Base-by-base conservation (phyloP, 805 yeast species). In the Monosporozyma aerobia region DNA sequence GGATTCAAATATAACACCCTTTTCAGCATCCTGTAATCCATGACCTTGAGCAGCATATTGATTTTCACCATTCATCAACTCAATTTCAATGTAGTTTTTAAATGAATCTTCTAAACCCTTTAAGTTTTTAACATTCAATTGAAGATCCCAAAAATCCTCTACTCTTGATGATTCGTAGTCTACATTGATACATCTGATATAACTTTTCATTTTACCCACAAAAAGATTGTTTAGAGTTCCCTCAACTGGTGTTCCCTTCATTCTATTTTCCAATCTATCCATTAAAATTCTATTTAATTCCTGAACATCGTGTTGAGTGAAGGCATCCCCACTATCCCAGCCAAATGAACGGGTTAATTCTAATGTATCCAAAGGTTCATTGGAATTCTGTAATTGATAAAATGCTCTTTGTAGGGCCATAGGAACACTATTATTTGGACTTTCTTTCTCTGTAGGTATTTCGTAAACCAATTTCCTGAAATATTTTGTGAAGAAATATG, bases 61-160 rank as follows among this genome's bases (percentile, higher is more conserved):
- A 67, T 94, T 94, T 63, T 94, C 99, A 33, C 98, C 99, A 53
- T 86, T 85, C 66, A 94, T 75, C 68, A 87, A 76, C 70, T 94
- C 99, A 32, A 84, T 83, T 59, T 89, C 95, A 51, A 90, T 81
- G 66, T 94, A 94, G 65, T 90, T 87, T 49, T 81, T 78, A 69
- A 94, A 94, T 0, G 97, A 83, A 51, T 82, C 83, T 52, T 79
- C 73, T 48, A 94, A 76, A 61, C 83, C 81, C 51, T 74, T 76
- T 74, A 90, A 77, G 37, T 90, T 85, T 64, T 88, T 89, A 25
- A 94, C 99, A 63, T 94, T 94, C 55, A 94, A 74, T 69, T 94
- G 99, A 56, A 94, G 87, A 73, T 94, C 99, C 99, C 99, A 94
- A 64, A 87, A 94, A 64, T 94, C 98, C 68, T 94, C 99, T 3